Evolutionary conservation across 257 asterid genomes (phyloP), one percentile per base, ranked within the genome.

Genomic region (Pogostemon cablin): DNA sequence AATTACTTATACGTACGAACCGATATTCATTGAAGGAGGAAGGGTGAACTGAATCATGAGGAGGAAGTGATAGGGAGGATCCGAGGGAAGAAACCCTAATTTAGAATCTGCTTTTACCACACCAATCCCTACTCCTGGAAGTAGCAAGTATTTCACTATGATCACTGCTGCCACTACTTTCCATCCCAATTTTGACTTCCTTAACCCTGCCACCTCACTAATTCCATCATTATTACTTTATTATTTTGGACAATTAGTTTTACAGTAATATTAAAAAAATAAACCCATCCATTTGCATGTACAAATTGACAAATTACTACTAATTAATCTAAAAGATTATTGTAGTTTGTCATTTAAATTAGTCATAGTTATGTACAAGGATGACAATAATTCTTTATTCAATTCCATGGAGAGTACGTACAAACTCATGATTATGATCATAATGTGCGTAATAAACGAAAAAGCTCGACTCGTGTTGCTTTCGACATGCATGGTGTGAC

Each of bases 21-120:
- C 91, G 5, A 95, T 84, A 75, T 75, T 89, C 96, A 89, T 95
- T 62, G 97, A 96, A 7, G 99, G 99, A 59, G 99, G 99, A 37
- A 95, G 72, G 47, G 90, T 68, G 80, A 81, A 95, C 71, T 95
- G 99, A 72, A 88, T 73, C 90, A 95, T 76, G 65, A 95, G 86
- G 74, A 91, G 85, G 54, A 91, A 95, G 9, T 78, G 96, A 75
- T 60, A 95, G 10, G 91, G 85, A 6, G 98, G 99, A 73, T 95
- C 92, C 11, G 79, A 7, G 0, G 98, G 96, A 43, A 95, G 84
- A 78, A 86, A 83, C 1, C 98, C 98, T 1, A 88, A 71, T 0
- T 57, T 84, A 4, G 76, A 46, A 35, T 98, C 99, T 52, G 83
- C 68, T 61, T 63, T 83, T 12, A 91, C 97, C 0, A 88, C 78